phyloP scores from a whole-genome alignment of 768 basidiomycete genomes.

The Boletus speciosus region DNA sequence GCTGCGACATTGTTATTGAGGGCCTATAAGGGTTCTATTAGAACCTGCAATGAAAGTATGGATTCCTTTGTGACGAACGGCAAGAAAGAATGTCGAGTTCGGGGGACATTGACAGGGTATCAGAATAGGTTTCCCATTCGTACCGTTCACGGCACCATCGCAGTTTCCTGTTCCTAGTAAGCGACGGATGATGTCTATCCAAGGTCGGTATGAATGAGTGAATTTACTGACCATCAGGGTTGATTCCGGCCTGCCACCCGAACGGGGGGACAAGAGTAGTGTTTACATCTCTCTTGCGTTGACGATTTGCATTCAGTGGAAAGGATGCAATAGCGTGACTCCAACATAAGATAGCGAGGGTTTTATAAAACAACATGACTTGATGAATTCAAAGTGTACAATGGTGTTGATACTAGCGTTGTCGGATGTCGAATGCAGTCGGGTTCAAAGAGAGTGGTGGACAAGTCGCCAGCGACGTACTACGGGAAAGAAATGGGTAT shows the following conservation, averaged over 20 bases:
- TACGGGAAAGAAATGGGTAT: slow-evolving; percentile 5
- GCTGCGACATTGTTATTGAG: slow-evolving; percentile 56
- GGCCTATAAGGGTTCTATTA: slow-evolving; percentile 24
- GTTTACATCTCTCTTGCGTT: slow-evolving; percentile 45
- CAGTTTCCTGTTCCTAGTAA: slow-evolving; percentile 59
- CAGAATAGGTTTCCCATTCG: slow-evolving; percentile 53
- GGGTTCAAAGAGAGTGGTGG: slow-evolving; percentile 4
- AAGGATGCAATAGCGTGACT: slow-evolving; percentile 6
- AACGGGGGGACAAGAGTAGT: slow-evolving; percentile 57
- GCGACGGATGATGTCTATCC: background rate
- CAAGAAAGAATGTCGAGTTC: slow-evolving; percentile 46
- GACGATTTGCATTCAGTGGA: slow-evolving; percentile 13
- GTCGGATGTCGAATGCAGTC: background rate
- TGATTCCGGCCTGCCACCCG: slow-evolving; percentile 51
- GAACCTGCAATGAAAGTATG: background rate
- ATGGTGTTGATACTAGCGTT: background rate
- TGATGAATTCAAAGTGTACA: background rate
- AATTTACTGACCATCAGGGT: slow-evolving; percentile 52
- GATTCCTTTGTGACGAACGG: slow-evolving; percentile 29
- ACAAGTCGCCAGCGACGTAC: slow-evolving; percentile 20
- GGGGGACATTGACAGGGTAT: slow-evolving; percentile 69
- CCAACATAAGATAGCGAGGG: slow-evolving; percentile 10
- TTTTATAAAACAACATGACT: slow-evolving; percentile 15
- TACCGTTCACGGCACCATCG: slow-evolving; percentile 57
- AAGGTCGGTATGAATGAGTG: background rate